Conservation (phyloP, 2,329 filamentous ascomycete genomes). For the Cytospora paraplurivora region DNA sequence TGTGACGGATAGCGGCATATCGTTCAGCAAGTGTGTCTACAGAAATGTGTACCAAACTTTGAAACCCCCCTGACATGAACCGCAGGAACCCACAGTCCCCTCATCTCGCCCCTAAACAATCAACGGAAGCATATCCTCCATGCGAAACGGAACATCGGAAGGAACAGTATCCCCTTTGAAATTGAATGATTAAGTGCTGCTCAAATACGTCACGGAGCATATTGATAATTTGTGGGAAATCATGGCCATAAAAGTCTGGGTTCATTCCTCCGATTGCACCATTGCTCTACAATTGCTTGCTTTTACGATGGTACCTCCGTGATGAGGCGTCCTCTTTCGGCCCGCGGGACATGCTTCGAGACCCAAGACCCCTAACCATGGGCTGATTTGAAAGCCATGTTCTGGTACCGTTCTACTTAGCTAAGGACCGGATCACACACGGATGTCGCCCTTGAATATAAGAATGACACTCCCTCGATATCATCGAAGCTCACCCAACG, state of each 20-base stretch:
- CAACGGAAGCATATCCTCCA: constrained; percentile 24
- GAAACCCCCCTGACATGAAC: constrained; percentile 7
- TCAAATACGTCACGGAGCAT: not conserved
- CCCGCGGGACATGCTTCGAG: not conserved
- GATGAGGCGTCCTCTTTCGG: constrained; percentile 2
- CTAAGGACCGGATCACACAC: not conserved
- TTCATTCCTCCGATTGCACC: not conserved
- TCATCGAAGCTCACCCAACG: too few species aligned
- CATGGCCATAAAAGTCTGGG: not conserved
- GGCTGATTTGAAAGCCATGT: constrained; percentile 3
- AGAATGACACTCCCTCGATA: constrained; percentile 1
- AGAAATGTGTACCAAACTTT: not conserved
- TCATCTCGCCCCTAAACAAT: constrained; percentile 17
- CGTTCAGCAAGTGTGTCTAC: too few species aligned
- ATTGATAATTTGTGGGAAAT: constrained; percentile 29
- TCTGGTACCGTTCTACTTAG: constrained; percentile 8
- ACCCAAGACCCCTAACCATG: not conserved
- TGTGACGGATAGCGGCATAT: too few species aligned
- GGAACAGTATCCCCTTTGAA: not conserved
- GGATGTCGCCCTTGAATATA: constrained; percentile 10
- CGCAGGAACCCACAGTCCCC: not conserved
- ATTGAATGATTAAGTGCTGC: not conserved
- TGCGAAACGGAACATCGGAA: constrained; percentile 21
- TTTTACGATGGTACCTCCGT: constrained; percentile 1
- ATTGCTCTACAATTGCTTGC: not conserved